phyloP scores from a whole-genome alignment of 179 eudicot species.

The Spergularia azorica region DNA sequence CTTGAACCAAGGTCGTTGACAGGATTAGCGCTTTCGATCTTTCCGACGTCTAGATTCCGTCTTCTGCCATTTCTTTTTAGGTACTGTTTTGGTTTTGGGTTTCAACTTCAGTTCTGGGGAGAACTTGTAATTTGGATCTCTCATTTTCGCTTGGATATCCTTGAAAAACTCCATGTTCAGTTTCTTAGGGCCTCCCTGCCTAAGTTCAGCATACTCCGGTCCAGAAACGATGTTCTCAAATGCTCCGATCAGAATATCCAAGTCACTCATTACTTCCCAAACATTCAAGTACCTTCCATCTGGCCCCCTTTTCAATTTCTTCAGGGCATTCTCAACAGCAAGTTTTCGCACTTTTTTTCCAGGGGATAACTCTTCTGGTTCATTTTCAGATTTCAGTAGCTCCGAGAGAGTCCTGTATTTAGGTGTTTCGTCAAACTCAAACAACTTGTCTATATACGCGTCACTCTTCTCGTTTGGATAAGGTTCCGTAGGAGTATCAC shows the following conservation, averaged over 20 bases:
- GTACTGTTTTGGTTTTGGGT: slow-evolving; percentile 79
- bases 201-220: slow-evolving; percentile 89
- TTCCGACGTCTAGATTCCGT: slow-evolving; percentile 70
- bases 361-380: slow-evolving; percentile 78
- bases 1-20: background rate
- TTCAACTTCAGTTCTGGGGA: slow-evolving; percentile 84
- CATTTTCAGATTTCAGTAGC: slow-evolving; percentile 67
- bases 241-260: slow-evolving; percentile 83
- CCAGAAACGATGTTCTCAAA: slow-evolving; percentile 84
- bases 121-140: slow-evolving; percentile 81
- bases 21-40: slow-evolving; percentile 58
- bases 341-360: slow-evolving; percentile 83
- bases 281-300: slow-evolving; percentile 86
- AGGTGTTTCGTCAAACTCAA: slow-evolving; percentile 80
- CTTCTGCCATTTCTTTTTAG: slow-evolving; percentile 77
- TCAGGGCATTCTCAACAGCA: slow-evolving; percentile 81
- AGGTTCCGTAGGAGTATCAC: slow-evolving; percentile 75
- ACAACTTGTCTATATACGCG: slow-evolving; percentile 65
- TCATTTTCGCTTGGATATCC: slow-evolving; percentile 85
- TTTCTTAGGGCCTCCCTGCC: slow-evolving; percentile 80
- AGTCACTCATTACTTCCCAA: slow-evolving; percentile 94
- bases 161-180: slow-evolving; percentile 79
- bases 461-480: slow-evolving; percentile 85
- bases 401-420: slow-evolving; percentile 70
- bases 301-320: slow-evolving; percentile 83